phyloP scores from a whole-genome alignment of 139 green algal genomes.

The Desmodesmus armatus region DNA sequence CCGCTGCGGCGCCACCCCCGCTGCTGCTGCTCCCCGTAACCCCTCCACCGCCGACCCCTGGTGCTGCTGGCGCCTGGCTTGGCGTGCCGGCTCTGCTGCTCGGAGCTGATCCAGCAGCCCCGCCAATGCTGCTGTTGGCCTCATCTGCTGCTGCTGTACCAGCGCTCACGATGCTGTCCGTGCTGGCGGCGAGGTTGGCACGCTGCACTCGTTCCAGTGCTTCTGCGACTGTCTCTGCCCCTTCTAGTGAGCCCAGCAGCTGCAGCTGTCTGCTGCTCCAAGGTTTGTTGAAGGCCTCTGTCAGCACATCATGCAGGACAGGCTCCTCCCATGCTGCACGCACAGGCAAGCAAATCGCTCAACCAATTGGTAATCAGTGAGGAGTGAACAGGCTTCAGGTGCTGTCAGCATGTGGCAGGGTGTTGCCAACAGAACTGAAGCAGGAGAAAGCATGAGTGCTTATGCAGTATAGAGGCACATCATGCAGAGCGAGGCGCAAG shows the following conservation, averaged over 20 bases:
- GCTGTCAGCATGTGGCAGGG: no score
- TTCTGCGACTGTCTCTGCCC: slow-evolving; percentile 70
- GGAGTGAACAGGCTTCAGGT: no score
- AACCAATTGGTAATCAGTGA: no score
- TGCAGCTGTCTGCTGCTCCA: slow-evolving; percentile 69
- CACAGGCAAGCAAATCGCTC: background rate
- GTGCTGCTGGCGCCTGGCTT: background rate
- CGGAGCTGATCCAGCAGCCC: background rate
- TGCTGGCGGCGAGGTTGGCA: slow-evolving; percentile 25
- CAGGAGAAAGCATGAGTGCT: no score
- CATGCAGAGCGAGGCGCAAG: no score
- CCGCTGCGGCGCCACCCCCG: background rate
- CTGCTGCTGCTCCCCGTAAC: background rate
- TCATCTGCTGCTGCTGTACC: slow-evolving; percentile 12
- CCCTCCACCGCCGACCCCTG: background rate
- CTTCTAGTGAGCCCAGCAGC: slow-evolving; percentile 62
- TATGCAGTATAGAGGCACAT: no score
- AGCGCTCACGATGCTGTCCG: no score
- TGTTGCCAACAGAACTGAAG: no score
- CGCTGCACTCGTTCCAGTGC: slow-evolving; percentile 57
- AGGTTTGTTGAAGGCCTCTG: slow-evolving; percentile 44
- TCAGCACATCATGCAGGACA: slow-evolving; percentile 53
- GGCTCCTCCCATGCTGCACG: slow-evolving; percentile 48
- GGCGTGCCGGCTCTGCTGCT: background rate
- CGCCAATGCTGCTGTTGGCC: background rate